Base-by-base conservation (phyloP, 2,329 filamentous ascomycete species). In the Alternaria gaisen region DNA sequence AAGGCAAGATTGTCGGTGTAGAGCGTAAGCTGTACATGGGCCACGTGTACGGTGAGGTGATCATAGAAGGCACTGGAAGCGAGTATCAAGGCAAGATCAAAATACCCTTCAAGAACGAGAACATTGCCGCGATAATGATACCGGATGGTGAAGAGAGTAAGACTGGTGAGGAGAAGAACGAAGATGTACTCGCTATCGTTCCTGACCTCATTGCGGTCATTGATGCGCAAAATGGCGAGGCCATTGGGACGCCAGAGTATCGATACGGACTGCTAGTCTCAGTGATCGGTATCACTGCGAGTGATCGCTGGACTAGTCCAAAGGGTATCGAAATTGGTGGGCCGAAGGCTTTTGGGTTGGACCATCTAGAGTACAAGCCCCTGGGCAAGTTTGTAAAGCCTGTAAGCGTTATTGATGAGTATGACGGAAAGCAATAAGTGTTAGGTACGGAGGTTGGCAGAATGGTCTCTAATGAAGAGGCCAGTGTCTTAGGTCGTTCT, bases 71-170 rank as follows among this genome's bases (percentile, higher is more conserved):
- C 3, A 68, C 67, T 1, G 66, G 70, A 38, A 53, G 62, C 3
- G 57, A 63, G 24, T 73, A 70, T 41, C 32, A 67, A 7, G 87
- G 87, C 0, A 78, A 73, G 30, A 77, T 90, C 71, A 88, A 86
- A 71, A 88, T 91, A 50, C 88, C 89, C 0, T 91, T 91, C 80
- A 91, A 91, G 78, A 91, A 91, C 74, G 89, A 92, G 71, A 91
- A 91, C 68, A 89, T 91, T 44, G 85, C 85, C n/a, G 88, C 86
- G 60, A 76, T 67, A 60, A 76, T 56, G 53, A 68, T 66, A 70
- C 78, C 66, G 12, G 70, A 74, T 7, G 64, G 57, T 4, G 51
- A 61, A 16, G 68, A 70, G 2, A 70, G 63, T 51, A 64, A 68
- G 43, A 68, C 71, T 9, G 72, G 72, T 1, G 69, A 77, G 50